These are phyloP conservation scores for Aristolochia californica DNA, from an alignment of 164 flowering plant species.

Conservation along the genomic window DNA sequence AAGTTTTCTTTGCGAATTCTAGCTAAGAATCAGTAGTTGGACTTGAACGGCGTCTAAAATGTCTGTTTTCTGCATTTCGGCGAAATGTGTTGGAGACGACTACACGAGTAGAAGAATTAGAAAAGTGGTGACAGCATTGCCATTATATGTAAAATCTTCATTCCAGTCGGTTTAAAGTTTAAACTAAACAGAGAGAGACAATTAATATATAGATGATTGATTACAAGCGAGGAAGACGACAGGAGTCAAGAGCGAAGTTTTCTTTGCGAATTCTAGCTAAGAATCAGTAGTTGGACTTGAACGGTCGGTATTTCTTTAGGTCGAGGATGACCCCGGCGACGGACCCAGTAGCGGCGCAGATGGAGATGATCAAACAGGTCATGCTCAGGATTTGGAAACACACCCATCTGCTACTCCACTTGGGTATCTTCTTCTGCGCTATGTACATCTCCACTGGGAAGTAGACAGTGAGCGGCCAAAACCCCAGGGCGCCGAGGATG, in stretches of 20 bases:
- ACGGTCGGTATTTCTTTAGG: conserved; percentile 38
- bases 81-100: too few relatives aligned
- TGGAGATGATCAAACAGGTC: conserved; percentile 39
- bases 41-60: conserved; percentile 31
- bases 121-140: neutral
- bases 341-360: conserved; percentile 44
- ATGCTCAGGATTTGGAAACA: conserved; percentile 44
- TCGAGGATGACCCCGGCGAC: conserved; percentile 40
- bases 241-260: neutral
- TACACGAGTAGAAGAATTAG: neutral
- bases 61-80: neutral
- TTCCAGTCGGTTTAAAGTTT: neutral
- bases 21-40: conserved; percentile 16
- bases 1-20: too few relatives aligned
- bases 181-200: neutral
- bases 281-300: conserved; percentile 27
- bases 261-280: too few relatives aligned
- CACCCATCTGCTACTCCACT: conserved; percentile 49
- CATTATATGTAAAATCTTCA: neutral
- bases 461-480: conserved; percentile 63
- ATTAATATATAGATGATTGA: neutral
- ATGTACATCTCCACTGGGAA: conserved; percentile 64
- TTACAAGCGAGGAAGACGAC: neutral
- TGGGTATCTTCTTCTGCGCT: conserved; percentile 40
- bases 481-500: conserved; percentile 49